phyloP scores from a whole-genome alignment of 306 rosid species.

The Cyamopsis tetragonoloba region DNA sequence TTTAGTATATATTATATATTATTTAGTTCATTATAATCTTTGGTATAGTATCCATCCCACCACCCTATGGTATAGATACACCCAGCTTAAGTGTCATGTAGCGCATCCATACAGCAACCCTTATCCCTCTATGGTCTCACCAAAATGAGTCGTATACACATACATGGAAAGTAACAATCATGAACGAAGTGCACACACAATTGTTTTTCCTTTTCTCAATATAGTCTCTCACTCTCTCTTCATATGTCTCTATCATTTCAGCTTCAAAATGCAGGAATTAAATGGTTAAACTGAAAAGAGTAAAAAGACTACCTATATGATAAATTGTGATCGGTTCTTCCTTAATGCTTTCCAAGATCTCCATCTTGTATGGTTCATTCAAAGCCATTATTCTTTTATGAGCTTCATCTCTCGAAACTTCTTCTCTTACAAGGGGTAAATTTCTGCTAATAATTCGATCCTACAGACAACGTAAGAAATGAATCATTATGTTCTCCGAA shows the following conservation, averaged over 20 bases:
- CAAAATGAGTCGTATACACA: background rate
- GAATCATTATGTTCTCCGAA: constrained; percentile 19
- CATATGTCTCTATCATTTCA: too few species aligned
- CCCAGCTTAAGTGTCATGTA: background rate
- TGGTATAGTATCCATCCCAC: too few species aligned
- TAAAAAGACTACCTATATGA: constrained; percentile 72
- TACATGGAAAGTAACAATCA: background rate
- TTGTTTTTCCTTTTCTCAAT: background rate
- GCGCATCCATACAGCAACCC: background rate
- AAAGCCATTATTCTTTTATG: constrained; percentile 66
- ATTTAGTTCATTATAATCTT: too few species aligned
- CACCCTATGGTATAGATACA: too few species aligned
- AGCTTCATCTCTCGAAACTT: constrained; percentile 93
- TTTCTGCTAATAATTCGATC: constrained; percentile 75
- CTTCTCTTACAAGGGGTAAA: constrained; percentile 88
- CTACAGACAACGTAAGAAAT: constrained; percentile 43
- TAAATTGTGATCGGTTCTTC: constrained; percentile 87
- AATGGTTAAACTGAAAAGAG: constrained; percentile 18
- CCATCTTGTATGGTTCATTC: constrained; percentile 91
- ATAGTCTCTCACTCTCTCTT: background rate
- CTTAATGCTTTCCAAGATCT: constrained; percentile 86
- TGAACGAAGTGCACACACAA: background rate
- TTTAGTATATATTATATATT: too few species aligned
- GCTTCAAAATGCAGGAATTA: constrained; percentile 5
- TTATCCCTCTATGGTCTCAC: background rate